A percentile compares a stretch with the other conserved stretches of the same genome.
Evolutionary conservation across 805 yeast genomes (phyloP).

Genomic region (Hanseniaspora valbyensis): DNA sequence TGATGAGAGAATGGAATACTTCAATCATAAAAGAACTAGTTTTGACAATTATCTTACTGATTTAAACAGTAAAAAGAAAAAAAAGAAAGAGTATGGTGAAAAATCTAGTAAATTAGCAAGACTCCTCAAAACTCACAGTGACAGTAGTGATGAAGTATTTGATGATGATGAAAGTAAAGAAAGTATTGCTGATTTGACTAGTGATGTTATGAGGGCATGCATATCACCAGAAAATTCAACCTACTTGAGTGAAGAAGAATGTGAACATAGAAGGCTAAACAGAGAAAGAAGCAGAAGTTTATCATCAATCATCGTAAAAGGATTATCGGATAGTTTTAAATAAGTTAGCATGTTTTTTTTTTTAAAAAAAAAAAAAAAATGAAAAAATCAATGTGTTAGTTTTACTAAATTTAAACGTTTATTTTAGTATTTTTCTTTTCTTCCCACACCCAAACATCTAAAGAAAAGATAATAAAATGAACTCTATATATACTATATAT

Average conservation of each 20-base stretch:
- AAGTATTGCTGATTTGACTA: neutral
- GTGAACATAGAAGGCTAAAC: neutral
- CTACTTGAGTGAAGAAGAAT: neutral
- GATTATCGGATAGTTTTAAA: constrained; percentile 8
- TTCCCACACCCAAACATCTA: no score
- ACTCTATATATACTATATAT: no score
- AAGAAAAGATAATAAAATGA: no score
- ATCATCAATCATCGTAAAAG: constrained; percentile 5
- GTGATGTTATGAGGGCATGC: neutral
- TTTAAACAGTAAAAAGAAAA: neutral
- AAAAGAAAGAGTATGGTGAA: no score
- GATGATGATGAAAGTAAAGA: neutral
- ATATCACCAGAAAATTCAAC: neutral
- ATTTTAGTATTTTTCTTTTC: no score
- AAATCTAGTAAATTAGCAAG: no score
- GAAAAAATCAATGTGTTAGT: no score
- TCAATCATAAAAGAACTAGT: constrained; percentile 2
- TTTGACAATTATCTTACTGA: constrained; percentile 2
- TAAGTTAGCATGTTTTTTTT: neutral
- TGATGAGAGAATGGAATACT: constrained; percentile 13
- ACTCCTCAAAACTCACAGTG: neutral
- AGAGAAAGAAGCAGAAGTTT: constrained; percentile 13
- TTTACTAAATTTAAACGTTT: no score
- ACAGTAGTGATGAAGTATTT: neutral
- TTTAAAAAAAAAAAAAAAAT: no score